Base-by-base conservation (phyloP, 768 basidiomycete species). In the Boletus huronensis region DNA sequence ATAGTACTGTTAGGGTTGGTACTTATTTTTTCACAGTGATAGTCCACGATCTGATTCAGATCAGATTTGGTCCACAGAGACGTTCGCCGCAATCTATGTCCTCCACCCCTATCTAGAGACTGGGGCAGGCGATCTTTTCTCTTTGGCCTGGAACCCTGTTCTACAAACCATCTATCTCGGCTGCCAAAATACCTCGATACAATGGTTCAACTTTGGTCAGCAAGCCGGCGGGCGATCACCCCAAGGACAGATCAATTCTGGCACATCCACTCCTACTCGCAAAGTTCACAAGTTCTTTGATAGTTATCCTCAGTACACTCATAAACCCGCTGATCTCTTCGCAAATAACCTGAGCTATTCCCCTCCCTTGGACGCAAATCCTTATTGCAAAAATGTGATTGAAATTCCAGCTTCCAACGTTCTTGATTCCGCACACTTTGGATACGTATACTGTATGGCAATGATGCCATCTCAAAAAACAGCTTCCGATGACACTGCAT, bases 211-310 rank as follows among this genome's bases (percentile, higher is more conserved):
- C 61, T 90, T 94, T 67, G 49, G 55, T 48, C 55, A 55, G 21
- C 52, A 58, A 19, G n/a, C 52, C 1, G 17, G 46, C 6, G 26
- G 34, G 16, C 51, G 17, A 9, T 35, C 28, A 6, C 7, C 45
- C 2, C 54, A 52, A 39, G 64, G 58, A 42, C 59, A 53, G 52
- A 39, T 6, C 46, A 32, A n/a, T 39, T 68, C 71, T 44, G 73
- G 72, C 38, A 62, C 69, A 34, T 67, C 70, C n/a, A 73, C 75
- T 0, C 74, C 72, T 6, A 57, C 68, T 26, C 79, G 77, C 57
- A 82, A 81, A 60, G 83, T 79, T 32, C 93, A 95, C 76, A 90
- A 90, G 58, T 97, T 97, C 74, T 97, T 97, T 65, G 91, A 93
- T 65, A 90, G 88, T 61, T 90, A 93, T 58, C 91, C 91, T 1